These are phyloP conservation scores for Meyerozyma guilliermondii DNA, from an alignment of 1,139 yeast species.

Conservation along the genomic window DNA sequence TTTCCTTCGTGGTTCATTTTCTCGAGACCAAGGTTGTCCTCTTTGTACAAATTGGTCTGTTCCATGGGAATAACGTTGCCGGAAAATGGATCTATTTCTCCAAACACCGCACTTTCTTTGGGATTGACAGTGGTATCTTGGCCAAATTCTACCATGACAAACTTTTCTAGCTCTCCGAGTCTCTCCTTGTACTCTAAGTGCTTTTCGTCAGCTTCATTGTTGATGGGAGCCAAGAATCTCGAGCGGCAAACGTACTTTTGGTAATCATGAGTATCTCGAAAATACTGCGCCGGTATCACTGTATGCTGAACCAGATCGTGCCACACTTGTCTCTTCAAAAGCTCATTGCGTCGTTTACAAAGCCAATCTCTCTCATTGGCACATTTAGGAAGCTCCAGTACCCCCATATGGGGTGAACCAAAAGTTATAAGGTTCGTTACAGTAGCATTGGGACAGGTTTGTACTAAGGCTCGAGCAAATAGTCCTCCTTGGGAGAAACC, in stretches of 20 bases:
- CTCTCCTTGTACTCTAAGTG: constrained; percentile 35
- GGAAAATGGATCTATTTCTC: constrained; percentile 43
- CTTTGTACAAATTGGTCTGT: constrained; percentile 43
- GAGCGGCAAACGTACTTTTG: constrained; percentile 48
- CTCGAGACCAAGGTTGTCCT: constrained; percentile 59
- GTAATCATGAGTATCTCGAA: constrained; percentile 48
- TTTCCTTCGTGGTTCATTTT: constrained; percentile 35
- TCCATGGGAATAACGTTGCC: constrained; percentile 44
- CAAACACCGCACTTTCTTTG: constrained; percentile 65
- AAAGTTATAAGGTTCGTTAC: constrained; percentile 60
- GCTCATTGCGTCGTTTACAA: constrained; percentile 51
- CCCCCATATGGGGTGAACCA: constrained; percentile 83
- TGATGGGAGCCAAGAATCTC: constrained; percentile 55
- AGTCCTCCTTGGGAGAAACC: constrained; percentile 87
- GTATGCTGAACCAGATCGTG: constrained; percentile 49
- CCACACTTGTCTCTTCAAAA: constrained; percentile 63
- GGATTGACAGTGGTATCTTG: constrained; percentile 69
- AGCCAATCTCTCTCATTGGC: constrained; percentile 48
- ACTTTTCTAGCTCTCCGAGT: constrained; percentile 38
- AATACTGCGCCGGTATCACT: constrained; percentile 72
- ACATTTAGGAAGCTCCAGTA: constrained; percentile 66
- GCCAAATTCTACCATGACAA: constrained; percentile 57
- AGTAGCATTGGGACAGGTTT: constrained; percentile 46
- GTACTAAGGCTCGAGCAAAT: constrained; percentile 60
- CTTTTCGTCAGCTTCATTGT: constrained; percentile 47